Percentiles rank a stretch among this genome's conserved stretches.
These are phyloP conservation scores for Colletotrichum camelliae DNA, from an alignment of 2,329 filamentous ascomycete genomes.

Conservation along the genomic window DNA sequence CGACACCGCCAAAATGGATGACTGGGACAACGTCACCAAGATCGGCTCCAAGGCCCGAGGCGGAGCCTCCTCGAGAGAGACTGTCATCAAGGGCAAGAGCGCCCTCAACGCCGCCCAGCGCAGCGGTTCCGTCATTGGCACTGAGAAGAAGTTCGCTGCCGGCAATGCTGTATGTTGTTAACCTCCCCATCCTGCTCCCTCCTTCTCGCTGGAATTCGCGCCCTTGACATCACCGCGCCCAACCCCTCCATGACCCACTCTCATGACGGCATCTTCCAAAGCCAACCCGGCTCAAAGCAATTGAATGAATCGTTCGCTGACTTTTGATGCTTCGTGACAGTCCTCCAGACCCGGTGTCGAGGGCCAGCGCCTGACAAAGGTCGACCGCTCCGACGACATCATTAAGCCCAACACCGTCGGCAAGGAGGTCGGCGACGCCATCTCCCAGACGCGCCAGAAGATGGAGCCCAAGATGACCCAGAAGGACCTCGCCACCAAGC, in stretches of 20 bases:
- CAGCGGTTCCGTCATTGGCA: conserved; percentile 74
- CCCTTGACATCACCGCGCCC: conserved; percentile 12
- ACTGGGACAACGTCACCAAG: conserved; percentile 91
- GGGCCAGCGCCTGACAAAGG: conserved; percentile 96
- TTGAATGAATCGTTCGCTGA: conserved; percentile 16
- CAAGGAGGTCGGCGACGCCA: conserved; percentile 79
- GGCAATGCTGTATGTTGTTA: conserved; percentile 76
- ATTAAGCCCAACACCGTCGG: conserved; percentile 95
- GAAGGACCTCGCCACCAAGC: conserved; percentile 82
- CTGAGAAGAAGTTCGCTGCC: conserved; percentile 88
- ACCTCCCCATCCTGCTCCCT: not conserved
- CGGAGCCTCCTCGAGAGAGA: conserved; percentile 75
- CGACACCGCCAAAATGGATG: conserved; percentile 64
- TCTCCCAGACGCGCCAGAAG: conserved; percentile 78
- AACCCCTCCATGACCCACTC: conserved; percentile 13
- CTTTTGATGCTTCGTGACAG: conserved; percentile 31
- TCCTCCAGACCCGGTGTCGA: conserved; percentile 65
- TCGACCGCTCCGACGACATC: conserved; percentile 96
- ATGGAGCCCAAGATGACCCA: conserved; percentile 96
- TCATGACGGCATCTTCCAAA: not conserved
- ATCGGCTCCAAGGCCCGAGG: conserved; percentile 86
- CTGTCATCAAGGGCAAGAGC: conserved; percentile 82
- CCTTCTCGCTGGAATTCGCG: not conserved
- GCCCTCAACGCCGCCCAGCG: conserved; percentile 91
- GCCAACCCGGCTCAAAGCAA: not conserved